A percentile compares a stretch with the other conserved stretches of the same genome.
Conservation (phyloP, 768 basidiomycete genomes). For the Favolaschia claudopus region DNA sequence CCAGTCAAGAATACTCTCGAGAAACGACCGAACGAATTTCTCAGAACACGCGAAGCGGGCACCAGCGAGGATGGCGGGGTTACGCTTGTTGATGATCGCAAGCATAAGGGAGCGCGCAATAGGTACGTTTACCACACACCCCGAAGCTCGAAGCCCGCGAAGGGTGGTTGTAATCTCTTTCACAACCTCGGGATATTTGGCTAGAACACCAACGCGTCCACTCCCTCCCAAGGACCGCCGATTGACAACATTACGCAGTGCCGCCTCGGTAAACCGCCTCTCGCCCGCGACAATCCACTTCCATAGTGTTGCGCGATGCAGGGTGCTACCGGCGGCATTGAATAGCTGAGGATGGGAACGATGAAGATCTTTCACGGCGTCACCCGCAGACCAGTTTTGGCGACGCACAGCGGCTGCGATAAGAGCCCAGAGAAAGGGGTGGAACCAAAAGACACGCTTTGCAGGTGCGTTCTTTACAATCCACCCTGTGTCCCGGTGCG, state of each 20-base stretch:
- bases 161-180: not conserved
- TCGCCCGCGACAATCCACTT: not conserved
- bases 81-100: not conserved
- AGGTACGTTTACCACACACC: not conserved
- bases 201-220: not conserved
- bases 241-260: not conserved
- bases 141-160: not conserved
- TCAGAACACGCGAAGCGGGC: not conserved
- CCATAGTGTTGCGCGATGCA: not conserved
- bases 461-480: not conserved
- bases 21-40: not conserved
- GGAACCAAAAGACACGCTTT: not conserved
- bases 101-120: not conserved
- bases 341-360: not conserved
- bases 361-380: not conserved
- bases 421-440: not conserved
- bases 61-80: not conserved
- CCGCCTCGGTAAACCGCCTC: not conserved
- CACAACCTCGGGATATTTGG: not conserved
- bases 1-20: not conserved
- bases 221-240: not conserved
- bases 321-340: not conserved
- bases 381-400: not conserved
- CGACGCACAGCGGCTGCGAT: not conserved
- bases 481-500: not conserved